Evolutionary conservation across 116 monocot species (phyloP).

Genomic region (Posidonia oceanica): DNA sequence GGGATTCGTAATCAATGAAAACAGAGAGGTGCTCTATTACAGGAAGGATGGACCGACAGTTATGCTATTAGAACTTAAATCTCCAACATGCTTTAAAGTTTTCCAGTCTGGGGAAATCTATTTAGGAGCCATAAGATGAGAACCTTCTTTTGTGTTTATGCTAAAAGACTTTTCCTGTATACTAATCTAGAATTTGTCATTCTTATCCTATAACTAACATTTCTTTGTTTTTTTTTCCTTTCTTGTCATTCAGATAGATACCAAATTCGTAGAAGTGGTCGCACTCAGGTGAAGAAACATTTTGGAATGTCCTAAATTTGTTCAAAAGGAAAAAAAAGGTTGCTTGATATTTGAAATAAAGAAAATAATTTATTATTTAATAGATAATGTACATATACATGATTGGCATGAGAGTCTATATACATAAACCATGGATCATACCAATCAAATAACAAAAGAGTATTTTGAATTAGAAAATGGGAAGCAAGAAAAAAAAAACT

Average conservation of each 20-base stretch:
- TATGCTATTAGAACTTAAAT: background rate
- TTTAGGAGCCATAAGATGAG: slow-evolving; percentile 33
- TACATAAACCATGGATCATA: too few relatives aligned
- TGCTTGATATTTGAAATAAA: too few relatives aligned
- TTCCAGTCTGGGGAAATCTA: slow-evolving; percentile 79
- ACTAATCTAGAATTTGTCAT: background rate
- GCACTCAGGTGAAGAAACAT: slow-evolving; percentile 58
- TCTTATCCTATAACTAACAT: background rate
- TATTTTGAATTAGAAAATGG: too few relatives aligned
- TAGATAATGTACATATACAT: too few relatives aligned
- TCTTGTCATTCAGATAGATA: slow-evolving; percentile 47
- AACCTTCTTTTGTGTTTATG: background rate
- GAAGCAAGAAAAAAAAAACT: too few relatives aligned
- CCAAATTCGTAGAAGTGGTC: slow-evolving; percentile 59
- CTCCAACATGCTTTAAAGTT: background rate
- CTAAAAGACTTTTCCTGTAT: too few relatives aligned
- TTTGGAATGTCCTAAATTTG: too few relatives aligned
- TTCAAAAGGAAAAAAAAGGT: too few relatives aligned
- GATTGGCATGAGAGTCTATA: too few relatives aligned
- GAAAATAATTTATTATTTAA: too few relatives aligned
- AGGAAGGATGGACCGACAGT: background rate
- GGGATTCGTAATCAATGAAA: slow-evolving; percentile 69
- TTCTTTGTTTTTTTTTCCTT: background rate
- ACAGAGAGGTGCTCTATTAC: slow-evolving; percentile 36
- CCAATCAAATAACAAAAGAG: too few relatives aligned